phyloP scores from a whole-genome alignment of 169 alveolate genomes.

The Miamiensis avidus region DNA sequence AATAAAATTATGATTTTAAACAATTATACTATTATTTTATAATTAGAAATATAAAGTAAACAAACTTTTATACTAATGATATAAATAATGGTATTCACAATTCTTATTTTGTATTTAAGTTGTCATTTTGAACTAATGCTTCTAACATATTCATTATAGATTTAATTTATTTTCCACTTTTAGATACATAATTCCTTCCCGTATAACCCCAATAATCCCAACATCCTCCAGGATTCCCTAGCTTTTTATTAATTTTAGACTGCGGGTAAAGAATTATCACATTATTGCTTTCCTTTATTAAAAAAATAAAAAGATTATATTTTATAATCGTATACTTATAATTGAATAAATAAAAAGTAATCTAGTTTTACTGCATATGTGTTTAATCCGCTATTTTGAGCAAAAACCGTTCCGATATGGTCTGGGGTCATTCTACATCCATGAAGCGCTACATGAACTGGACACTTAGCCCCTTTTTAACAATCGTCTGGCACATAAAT shows the following conservation, averaged over 20 bases:
- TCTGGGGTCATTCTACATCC: neutral
- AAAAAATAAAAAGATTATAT: no score
- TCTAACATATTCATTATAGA: neutral
- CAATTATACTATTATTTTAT: no score
- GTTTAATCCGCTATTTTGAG: neutral
- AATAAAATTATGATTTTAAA: no score
- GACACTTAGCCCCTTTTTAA: neutral
- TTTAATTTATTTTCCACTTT: neutral
- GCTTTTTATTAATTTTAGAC: no score
- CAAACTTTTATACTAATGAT: no score
- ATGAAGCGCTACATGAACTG: neutral
- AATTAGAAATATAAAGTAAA: no score
- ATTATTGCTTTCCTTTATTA: neutral
- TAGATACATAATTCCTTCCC: neutral
- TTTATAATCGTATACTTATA: no score
- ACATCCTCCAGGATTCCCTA: neutral
- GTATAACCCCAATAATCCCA: neutral
- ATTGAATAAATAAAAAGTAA: no score
- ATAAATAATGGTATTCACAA: no score
- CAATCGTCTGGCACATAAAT: neutral
- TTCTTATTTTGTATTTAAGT: no score
- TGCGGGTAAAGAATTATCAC: neutral
- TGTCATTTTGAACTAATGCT: no score
- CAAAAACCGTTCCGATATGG: neutral
- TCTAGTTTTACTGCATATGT: neutral